Evolutionary conservation across 2,329 filamentous ascomycete genomes (phyloP), one percentile per base, ranked within the genome.

Genomic region (Amesomyces nigricolor): DNA sequence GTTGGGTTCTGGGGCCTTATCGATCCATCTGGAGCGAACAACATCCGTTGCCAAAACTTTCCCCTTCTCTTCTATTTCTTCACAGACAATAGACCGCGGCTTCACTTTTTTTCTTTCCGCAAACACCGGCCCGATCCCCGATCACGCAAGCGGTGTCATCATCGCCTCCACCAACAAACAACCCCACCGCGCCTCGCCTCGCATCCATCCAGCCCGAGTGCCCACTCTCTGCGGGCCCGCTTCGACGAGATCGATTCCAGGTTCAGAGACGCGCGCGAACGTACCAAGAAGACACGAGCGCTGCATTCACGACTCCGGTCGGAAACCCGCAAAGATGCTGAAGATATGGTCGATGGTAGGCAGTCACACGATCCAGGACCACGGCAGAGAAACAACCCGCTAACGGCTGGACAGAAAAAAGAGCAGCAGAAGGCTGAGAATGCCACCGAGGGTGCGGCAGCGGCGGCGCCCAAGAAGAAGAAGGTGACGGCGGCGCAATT

Each of bases 291-390:
- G 14, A 22, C 45, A 40, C 40, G 16, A 16, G 35, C 19, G 29
- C n/a, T 19, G 35, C 17, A 45, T 11, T 26, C 0, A 30, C 43
- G 48, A n/a, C 56, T 30, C 13, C 39, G 48, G 51, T 53, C 54
- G 49, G 45, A 30, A 19, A 53, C 57, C 58, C 62, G 66, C 63
- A 76, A 91, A 78, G 69, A 97, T 97, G 94, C 81, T 96, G 80
- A 97, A 97, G 78, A 96, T 97, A 79, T 97, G 92, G 94, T 95
- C 91, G 67, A 96, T 97, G 92, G 91, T 95, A 78, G 44, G 47
- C 35, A 17, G 26, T 16, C 43, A 4, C n/a, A 13, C 13, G 22
- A 26, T 26, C 14, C 17, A 14, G 19, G 13, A 13, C 39, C 38
- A 10, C 16, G 3, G 35, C 45, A 22, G 11, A 9, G 7, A 9